These are phyloP conservation scores for Tricholoma saponaceum DNA, from an alignment of 768 basidiomycete genomes.

Conservation along the genomic window DNA sequence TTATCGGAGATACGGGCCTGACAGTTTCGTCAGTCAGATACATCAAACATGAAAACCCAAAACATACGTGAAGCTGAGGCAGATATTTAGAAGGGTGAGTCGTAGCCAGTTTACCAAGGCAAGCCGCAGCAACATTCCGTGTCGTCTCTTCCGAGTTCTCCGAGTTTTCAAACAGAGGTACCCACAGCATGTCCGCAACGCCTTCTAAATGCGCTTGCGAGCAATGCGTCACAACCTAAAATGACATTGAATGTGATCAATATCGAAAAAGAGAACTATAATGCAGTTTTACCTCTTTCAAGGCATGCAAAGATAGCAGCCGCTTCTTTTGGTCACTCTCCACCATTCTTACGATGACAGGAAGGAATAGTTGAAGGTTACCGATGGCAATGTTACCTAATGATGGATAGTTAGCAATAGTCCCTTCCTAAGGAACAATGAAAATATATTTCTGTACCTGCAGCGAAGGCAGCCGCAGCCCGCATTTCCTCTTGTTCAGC, in stretches of 20 bases:
- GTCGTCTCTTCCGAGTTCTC: conserved; percentile 88
- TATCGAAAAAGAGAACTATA: neutral
- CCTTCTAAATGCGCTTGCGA: conserved; percentile 79
- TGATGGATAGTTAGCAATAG: neutral
- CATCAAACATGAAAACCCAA: neutral
- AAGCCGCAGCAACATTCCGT: conserved; percentile 93
- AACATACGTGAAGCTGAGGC: conserved; percentile 82
- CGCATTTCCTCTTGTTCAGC: conserved; percentile 83
- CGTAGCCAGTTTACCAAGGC: conserved; percentile 91
- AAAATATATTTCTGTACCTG: conserved; percentile 45
- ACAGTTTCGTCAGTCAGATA: neutral
- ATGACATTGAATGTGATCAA: neutral
- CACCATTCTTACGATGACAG: conserved; percentile 74
- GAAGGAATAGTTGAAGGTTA: conserved; percentile 83
- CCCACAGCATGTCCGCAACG: conserved; percentile 89
- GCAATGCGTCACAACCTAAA: conserved; percentile 87
- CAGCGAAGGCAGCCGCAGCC: conserved; percentile 91
- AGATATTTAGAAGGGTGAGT: conserved; percentile 89
- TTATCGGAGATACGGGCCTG: conserved; percentile 66
- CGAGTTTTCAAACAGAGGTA: conserved; percentile 87
- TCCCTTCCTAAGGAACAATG: neutral
- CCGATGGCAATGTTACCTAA: conserved; percentile 95
- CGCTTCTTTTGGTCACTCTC: conserved; percentile 75
- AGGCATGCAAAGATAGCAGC: conserved; percentile 81
- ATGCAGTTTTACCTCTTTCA: conserved; percentile 70